Base-by-base conservation (phyloP, 2,329 filamentous ascomycete species). In the Cladosporium cucumerinum region DNA sequence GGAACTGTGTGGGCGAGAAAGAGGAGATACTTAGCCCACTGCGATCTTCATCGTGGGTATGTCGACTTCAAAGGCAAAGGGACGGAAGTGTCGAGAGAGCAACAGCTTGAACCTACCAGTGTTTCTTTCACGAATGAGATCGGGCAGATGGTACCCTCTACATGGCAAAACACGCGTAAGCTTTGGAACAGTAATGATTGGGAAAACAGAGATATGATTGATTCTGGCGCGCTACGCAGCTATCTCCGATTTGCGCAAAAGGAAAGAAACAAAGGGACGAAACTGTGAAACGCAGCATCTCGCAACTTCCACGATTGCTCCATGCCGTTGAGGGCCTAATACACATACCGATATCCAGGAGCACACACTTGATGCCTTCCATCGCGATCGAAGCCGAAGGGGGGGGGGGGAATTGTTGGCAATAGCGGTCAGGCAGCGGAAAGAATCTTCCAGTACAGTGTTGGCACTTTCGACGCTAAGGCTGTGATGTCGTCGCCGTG, bases 81-180 rank as follows among this genome's bases (percentile, higher is more conserved):
- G 66, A 58, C 64, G 67, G 66, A 49, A 58, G 18, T n/a, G 36
- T n/a, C 36, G 10, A n/a, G 36, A n/a, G 36, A n/a, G 36, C 16
- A 43, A 18, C 5, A 14, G 43, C 63, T 74, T n/a, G 23, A 55
- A 89, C 36, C 36, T 86, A 93, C 91, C 80, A 93, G 81, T 69
- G 91, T 86, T 76, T 93, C 89, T 80, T 91, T 91, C 78, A 93
- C 91, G 78, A 93, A 93, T 71, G 89, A 91, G 76, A 93, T 92
- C 71, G 89, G 89, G 77, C 90, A 93, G 68, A 93, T 87, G 58
- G 91, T 93, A 68, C 91, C 90, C 84, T 93, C 90, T 93, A 70
- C 64, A 67, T 63, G 61, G 43, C 59, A 36, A 62, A 43, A 32
- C 59, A 25, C 21, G n/a, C 48, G 59, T 62, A 62, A 62, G 59